Conservation (phyloP, 2,329 filamentous ascomycete species). For the Talaromyces sp. region DNA sequence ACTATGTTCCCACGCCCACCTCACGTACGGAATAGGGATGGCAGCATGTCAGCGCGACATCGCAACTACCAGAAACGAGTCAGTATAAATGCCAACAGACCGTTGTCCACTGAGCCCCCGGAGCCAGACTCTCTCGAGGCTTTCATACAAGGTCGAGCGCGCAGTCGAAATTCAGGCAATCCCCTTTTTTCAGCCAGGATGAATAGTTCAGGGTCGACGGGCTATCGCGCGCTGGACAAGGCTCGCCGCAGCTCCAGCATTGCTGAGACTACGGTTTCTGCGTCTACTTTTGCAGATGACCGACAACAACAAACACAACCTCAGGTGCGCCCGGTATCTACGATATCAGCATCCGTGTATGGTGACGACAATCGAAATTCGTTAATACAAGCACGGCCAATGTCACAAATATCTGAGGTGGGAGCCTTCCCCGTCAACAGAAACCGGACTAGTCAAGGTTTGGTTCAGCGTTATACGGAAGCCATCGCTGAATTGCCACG, state of each 20-base stretch:
- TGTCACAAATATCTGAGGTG: slow-evolving; percentile 26
- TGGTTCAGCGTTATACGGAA: slow-evolving; percentile 38
- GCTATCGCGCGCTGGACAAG: slow-evolving; percentile 33
- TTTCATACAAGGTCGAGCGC: slow-evolving; percentile 38
- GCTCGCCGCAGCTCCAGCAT: slow-evolving; percentile 36
- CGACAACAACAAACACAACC: slow-evolving; percentile 31
- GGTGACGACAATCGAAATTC: slow-evolving; percentile 34
- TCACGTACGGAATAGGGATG: slow-evolving; percentile 26
- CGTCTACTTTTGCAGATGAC: slow-evolving; percentile 32
- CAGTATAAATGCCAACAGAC: slow-evolving; percentile 31
- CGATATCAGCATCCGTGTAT: slow-evolving; percentile 35
- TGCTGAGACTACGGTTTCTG: slow-evolving; percentile 32
- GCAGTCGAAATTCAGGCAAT: slow-evolving; percentile 37
- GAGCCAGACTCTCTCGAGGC: slow-evolving; percentile 38
- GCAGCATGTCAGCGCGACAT: slow-evolving; percentile 24
- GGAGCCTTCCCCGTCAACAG: slow-evolving; percentile 22
- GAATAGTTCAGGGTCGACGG: slow-evolving; percentile 32
- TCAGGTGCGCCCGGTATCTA: slow-evolving; percentile 33
- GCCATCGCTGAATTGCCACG: slow-evolving; percentile 36
- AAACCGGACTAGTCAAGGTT: slow-evolving; percentile 31
- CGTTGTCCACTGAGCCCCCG: slow-evolving; percentile 30
- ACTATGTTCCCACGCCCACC: slow-evolving; percentile 37
- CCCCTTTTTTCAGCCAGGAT: slow-evolving; percentile 37
- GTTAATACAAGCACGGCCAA: slow-evolving; percentile 26
- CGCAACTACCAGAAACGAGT: slow-evolving; percentile 27